Evolutionary conservation across 805 yeast species (phyloP).

Genomic region (Ascoidea asiatica): DNA sequence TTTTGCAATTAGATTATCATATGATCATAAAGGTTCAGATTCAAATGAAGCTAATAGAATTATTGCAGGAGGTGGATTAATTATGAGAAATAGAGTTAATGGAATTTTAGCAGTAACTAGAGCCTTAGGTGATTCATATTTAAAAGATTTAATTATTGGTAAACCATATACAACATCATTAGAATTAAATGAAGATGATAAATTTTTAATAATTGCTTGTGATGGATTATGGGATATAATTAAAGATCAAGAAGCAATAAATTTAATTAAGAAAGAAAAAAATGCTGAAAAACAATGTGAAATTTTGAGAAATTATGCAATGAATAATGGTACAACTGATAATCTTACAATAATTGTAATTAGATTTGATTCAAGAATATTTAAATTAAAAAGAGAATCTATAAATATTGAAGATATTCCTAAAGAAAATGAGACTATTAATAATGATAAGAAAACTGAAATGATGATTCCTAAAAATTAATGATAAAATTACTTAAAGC

Average conservation of each 20-base stretch:
- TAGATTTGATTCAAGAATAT: slow-evolving; percentile 9
- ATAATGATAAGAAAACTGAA: too few species aligned
- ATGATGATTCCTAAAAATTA: too few species aligned
- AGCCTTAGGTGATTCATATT: slow-evolving; percentile 85
- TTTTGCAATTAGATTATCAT: slow-evolving; percentile 63
- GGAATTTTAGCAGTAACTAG: slow-evolving; percentile 93
- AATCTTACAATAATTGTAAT: slow-evolving; percentile 91
- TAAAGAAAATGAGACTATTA: too few species aligned
- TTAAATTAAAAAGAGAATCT: neutral
- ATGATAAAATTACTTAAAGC: too few species aligned
- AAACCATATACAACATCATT: slow-evolving; percentile 88
- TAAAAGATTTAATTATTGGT: slow-evolving; percentile 81
- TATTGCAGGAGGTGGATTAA: slow-evolving; percentile 67
- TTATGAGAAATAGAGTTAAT: slow-evolving; percentile 84
- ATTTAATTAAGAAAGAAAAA: slow-evolving; percentile 37
- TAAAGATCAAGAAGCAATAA: slow-evolving; percentile 73
- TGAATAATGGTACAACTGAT: slow-evolving; percentile 72
- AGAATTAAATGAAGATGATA: slow-evolving; percentile 51
- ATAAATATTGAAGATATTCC: too few species aligned
- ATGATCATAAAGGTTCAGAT: slow-evolving; percentile 91
- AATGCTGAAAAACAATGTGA: slow-evolving; percentile 60
- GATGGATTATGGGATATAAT: slow-evolving; percentile 97
- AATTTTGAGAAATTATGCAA: slow-evolving; percentile 55
- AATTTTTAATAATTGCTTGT: slow-evolving; percentile 80
- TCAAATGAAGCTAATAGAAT: slow-evolving; percentile 63